Evolutionary conservation across 257 asterid genomes (phyloP), one percentile per base, ranked within the genome.

Genomic region (Plectranthus barbatus): DNA sequence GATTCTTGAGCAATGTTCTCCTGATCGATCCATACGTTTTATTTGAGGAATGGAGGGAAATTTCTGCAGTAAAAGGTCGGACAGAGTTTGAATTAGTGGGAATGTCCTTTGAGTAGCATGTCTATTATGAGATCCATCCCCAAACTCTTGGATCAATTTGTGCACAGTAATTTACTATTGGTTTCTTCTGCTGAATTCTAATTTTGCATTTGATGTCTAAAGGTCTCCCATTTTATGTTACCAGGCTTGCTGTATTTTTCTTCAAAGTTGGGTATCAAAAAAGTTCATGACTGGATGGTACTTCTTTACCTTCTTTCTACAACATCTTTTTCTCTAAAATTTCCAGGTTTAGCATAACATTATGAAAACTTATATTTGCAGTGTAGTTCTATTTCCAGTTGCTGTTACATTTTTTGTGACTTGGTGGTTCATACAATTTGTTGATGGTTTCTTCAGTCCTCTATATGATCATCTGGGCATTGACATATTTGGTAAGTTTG

Each of bases 211-310:
- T 60, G 39, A 69, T 52, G 24, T 52, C 48, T 52, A 56, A 67
- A 44, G 56, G 58, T 54, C 24, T 56, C 44, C 15, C 62, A 62
- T 29, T 64, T 23, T 72, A 15, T 36, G 63, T 59, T 66, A 72
- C 47, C 86, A 90, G 97, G 97, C 97, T 66, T 90, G 97, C 80
- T 90, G 95, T 74, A 83, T 77, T 74, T 72, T 90, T 57, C 91
- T 90, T 60, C 97, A 90, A 64, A 91, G 96, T 70, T 91, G 95
- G 95, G 87, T 86, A 59, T 85, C 98, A 0, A 91, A 79, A 74
- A 91, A 91, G 88, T 91, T 91, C 76, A 91, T 91, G 98, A 91
- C 98, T 36, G 98, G 98, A 88, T 88, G 96, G 98, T 91, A 80
- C 70, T 52, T 77, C 24, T 65, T 36, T 67, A 31, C 49, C 56